Conservation (phyloP, 2,329 filamentous ascomycete genomes). For the Simplicillium sp. region DNA sequence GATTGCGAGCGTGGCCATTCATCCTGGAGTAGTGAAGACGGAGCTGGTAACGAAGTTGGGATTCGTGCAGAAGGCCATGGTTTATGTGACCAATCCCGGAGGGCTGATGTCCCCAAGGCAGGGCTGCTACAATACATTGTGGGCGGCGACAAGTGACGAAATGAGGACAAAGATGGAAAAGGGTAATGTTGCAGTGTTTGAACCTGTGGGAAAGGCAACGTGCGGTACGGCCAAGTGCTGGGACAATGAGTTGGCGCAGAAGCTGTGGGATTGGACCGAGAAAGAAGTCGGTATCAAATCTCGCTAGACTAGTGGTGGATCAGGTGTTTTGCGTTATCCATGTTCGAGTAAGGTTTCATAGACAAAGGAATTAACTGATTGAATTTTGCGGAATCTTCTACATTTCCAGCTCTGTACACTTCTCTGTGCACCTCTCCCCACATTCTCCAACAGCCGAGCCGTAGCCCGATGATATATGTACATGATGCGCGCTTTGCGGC, state of each 20-base stretch:
- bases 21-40: constrained; percentile 33
- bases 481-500: not conserved
- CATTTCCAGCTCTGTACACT: too few relatives aligned
- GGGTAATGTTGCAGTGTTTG: constrained; percentile 13
- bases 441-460: not conserved
- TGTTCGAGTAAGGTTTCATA: too few relatives aligned
- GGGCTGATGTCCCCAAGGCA: constrained; percentile 15
- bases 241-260: constrained; percentile 18
- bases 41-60: constrained; percentile 14
- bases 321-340: too few relatives aligned
- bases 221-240: constrained; percentile 12
- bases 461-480: constrained; percentile 8
- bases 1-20: constrained; percentile 33
- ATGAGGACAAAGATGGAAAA: constrained; percentile 9
- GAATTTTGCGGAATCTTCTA: too few relatives aligned
- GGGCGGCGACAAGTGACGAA: constrained; percentile 17
- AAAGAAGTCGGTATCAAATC: constrained; percentile 6
- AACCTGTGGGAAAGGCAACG: constrained; percentile 16
- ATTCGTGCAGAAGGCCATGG: constrained; percentile 14
- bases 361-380: too few relatives aligned
- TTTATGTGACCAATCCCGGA: too few relatives aligned
- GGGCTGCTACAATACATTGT: constrained; percentile 19
- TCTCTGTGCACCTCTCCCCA: too few relatives aligned
- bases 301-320: too few relatives aligned
- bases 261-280: constrained; percentile 30